phyloP scores from a whole-genome alignment of 148 eudicot species.

The Fagopyrum tataricum region DNA sequence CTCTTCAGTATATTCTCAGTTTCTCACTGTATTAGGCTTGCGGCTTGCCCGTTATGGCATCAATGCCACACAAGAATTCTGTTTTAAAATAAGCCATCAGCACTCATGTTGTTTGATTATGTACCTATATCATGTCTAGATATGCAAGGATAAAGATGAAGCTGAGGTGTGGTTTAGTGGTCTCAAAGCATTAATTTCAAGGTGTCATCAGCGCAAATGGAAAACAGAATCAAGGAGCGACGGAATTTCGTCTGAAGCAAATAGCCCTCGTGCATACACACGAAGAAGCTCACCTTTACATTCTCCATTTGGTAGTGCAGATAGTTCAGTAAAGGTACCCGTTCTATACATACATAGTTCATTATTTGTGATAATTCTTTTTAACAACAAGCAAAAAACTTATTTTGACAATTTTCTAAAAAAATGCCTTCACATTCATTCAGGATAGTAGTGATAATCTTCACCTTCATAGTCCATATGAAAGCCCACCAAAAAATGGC shows the following conservation, averaged over 20 bases:
- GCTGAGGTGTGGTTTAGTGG: conserved; percentile 99
- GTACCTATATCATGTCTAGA: conserved; percentile 30
- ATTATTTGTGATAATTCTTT: background rate
- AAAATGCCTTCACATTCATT: conserved; percentile 18
- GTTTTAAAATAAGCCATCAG: background rate
- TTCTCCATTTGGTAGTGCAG: conserved; percentile 75
- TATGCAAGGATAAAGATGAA: conserved; percentile 98
- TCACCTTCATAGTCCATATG: conserved; percentile 80
- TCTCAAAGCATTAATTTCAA: conserved; percentile 82
- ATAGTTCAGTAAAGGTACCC: conserved; percentile 74
- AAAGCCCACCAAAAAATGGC: conserved; percentile 80
- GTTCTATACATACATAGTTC: background rate
- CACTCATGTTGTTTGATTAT: background rate
- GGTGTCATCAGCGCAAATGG: conserved; percentile 79
- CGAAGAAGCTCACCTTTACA: conserved; percentile 81
- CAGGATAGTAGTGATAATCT: conserved; percentile 76
- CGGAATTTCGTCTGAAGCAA: conserved; percentile 85
- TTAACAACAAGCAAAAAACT: background rate
- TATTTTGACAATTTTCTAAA: conserved; percentile 10
- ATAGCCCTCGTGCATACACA: conserved; percentile 89
- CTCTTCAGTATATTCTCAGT: background rate
- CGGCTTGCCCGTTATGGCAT: background rate
- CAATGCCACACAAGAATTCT: background rate
- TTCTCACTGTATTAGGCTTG: background rate
- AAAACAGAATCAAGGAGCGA: conserved; percentile 96